Conservation (phyloP, 192 early-diverging fungal genomes). For the Backusella westeae region DNA sequence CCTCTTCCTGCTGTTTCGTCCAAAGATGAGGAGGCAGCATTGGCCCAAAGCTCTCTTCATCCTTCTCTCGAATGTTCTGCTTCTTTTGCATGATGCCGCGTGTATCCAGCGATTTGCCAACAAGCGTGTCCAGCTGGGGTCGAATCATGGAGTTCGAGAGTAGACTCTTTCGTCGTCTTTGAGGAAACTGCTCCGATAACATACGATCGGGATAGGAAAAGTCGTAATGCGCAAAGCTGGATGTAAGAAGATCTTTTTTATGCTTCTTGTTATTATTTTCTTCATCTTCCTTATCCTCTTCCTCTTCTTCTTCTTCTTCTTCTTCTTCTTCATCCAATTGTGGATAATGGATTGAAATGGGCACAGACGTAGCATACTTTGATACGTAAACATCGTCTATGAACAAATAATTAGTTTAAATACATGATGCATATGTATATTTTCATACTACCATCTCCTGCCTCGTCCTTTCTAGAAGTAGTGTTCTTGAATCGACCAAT, state of each 20-base stretch:
- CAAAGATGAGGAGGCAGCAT: not conserved
- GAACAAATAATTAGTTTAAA: not conserved
- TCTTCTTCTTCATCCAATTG: not conserved
- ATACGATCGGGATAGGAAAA: conserved; percentile 18
- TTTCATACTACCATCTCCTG: not conserved
- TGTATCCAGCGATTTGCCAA: conserved; percentile 16
- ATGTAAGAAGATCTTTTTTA: not conserved
- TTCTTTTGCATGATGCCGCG: conserved; percentile 5
- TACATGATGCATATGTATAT: not conserved
- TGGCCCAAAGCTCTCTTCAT: not conserved
- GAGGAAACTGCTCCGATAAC: conserved; percentile 5
- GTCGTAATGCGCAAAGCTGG: conserved; percentile 8
- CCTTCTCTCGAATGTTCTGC: not conserved
- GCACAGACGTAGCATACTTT: conserved; percentile 21
- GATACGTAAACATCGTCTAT: not conserved
- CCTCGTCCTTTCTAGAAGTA: not conserved
- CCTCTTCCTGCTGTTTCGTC: not conserved
- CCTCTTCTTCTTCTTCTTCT: not conserved
- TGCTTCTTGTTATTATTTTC: not conserved
- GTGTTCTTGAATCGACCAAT: not conserved
- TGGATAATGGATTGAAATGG: conserved; percentile 11
- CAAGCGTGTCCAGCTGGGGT: conserved; percentile 4
- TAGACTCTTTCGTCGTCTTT: conserved; percentile 2
- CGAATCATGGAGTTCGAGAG: not conserved
- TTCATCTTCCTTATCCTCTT: not conserved